Base-by-base conservation (phyloP, 1,284 basidiomycete species). In the Ceratobasidium sp. region DNA sequence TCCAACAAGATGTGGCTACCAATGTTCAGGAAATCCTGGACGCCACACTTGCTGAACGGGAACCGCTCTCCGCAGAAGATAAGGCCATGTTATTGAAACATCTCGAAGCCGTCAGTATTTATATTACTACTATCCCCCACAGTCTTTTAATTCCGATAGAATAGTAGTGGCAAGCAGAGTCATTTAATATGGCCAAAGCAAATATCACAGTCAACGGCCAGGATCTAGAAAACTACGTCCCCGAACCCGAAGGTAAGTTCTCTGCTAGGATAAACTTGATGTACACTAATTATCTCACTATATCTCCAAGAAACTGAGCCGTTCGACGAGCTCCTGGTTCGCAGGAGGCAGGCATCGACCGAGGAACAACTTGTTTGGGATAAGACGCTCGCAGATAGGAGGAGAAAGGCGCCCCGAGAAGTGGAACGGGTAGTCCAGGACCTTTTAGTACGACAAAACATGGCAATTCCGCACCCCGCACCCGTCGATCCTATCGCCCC, bases 171-270 rank as follows among this genome's bases (percentile, higher is more conserved):
- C 83, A 91, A 56, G 87, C 89, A 33, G 82, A 81, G 27, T 88
- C 90, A 45, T 91, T 93, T 78, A 85, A 86, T 48, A 87, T 90
- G 76, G 87, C 90, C 0, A 87, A 89, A 77, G 87, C 88, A 7
- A 95, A 95, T 80, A 80, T 95, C 24, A 88, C 92, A 47, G 87
- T 95, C 41, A 95, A 95, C 79, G 93, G 93, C 15, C 89, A 90
- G 75, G 90, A 91, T 76, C 89, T 90, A 75, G 92, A 93, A 79
- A 88, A 91, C 14, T 82, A 89, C 72, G 85, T 88, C 69, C 85
- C 88, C 62, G 84, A 85, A 50, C 64, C 71, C 4, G 77, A 77
- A 65, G 80, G 84, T 84, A 72, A 75, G 80, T 76, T 24, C 48
- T 41, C 24, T 22, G 15, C n/a, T 33, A 45, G 22, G 22, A n/a